phyloP scores from a whole-genome alignment of 2,329 filamentous ascomycete genomes.

The Diaporthe humulicola region DNA sequence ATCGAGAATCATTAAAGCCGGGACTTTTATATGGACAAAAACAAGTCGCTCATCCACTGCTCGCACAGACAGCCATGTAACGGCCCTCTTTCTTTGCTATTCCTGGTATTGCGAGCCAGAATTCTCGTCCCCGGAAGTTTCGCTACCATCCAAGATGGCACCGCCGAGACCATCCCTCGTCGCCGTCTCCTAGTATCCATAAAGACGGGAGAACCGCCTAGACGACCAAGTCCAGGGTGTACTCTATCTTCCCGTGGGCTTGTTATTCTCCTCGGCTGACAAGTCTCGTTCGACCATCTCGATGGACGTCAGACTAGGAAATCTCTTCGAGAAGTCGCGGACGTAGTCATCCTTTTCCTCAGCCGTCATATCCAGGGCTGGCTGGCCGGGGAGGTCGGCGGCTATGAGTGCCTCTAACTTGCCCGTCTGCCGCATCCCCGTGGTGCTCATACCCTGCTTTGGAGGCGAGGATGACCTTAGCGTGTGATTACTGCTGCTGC shows the following conservation, averaged over 20 bases:
- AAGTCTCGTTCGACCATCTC: conserved; percentile 87
- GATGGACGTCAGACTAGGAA: conserved; percentile 85
- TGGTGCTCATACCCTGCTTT: conserved; percentile 51
- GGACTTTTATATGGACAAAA: conserved; percentile 4
- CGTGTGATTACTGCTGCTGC: conserved; percentile 31
- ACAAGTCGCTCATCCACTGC: conserved; percentile 15
- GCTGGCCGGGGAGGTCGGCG: conserved; percentile 61
- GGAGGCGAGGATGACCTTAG: conserved; percentile 58
- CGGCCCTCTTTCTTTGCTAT: background rate
- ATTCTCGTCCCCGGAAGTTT: background rate
- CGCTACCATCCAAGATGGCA: background rate
- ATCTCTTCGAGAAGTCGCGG: conserved; percentile 83
- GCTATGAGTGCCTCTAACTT: conserved; percentile 57
- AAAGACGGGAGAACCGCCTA: conserved; percentile 31
- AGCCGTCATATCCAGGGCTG: conserved; percentile 66
- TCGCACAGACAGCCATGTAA: background rate
- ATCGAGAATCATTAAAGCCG: background rate
- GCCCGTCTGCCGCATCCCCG: conserved; percentile 45
- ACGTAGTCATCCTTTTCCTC: conserved; percentile 76
- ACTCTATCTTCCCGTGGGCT: conserved; percentile 38
- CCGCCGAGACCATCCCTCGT: background rate
- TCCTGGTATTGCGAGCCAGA: background rate
- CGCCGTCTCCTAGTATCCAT: conserved; percentile 30
- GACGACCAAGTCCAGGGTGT: conserved; percentile 36
- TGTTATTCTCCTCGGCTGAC: conserved; percentile 51